Evolutionary conservation across 169 alveolate genomes (phyloP).

Genomic region (Perkinsus chesapeaki): DNA sequence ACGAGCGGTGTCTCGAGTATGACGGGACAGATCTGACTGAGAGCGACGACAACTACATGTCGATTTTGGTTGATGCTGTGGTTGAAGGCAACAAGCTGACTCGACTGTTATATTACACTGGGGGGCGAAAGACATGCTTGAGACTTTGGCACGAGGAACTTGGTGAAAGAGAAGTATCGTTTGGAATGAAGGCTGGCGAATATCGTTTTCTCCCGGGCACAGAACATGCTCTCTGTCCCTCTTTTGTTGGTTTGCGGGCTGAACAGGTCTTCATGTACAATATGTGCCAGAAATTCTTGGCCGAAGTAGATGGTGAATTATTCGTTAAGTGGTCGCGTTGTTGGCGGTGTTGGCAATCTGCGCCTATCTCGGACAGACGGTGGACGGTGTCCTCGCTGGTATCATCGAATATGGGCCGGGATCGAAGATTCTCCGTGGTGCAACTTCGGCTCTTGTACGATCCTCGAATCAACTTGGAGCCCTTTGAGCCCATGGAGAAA

Average conservation of each 20-base stretch:
- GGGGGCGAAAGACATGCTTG: not conserved
- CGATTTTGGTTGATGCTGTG: not conserved
- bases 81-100: not conserved
- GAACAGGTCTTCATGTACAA: not conserved
- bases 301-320: not conserved
- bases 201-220: not conserved
- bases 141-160: not conserved
- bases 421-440: not conserved
- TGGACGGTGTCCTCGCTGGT: not conserved
- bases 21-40: not conserved
- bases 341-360: not conserved
- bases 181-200: not conserved
- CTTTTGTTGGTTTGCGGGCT: not conserved
- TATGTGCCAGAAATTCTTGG: not conserved
- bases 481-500: not conserved
- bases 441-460: not conserved
- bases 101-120: not conserved
- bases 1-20: not conserved
- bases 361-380: not conserved
- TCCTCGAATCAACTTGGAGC: not conserved
- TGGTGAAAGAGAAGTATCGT: not conserved
- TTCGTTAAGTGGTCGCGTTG: not conserved
- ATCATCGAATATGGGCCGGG: not conserved
- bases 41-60: not conserved
- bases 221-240: not conserved